phyloP scores from a whole-genome alignment of 1,284 basidiomycete genomes.

The Pascua sp. region DNA sequence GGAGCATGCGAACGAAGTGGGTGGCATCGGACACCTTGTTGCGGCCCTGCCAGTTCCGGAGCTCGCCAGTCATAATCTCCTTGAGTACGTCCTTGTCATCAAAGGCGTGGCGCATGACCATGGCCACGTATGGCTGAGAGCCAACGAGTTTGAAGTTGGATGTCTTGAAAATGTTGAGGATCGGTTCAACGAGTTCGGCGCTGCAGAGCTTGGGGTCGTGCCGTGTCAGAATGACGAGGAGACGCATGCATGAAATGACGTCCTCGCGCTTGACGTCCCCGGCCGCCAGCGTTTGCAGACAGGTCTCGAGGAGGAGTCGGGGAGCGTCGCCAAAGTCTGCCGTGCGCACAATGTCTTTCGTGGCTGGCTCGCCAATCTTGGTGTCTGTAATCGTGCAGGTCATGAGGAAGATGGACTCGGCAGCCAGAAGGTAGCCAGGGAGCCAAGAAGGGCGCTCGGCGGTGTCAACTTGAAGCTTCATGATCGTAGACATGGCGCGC shows the following conservation, averaged over 20 bases:
- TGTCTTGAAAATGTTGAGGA: slow-evolving; percentile 62
- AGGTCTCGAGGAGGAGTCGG: slow-evolving; percentile 66
- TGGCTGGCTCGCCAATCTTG: slow-evolving; percentile 30
- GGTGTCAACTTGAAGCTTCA: slow-evolving; percentile 57
- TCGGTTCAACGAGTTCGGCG: slow-evolving; percentile 60
- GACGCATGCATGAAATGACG: slow-evolving; percentile 69
- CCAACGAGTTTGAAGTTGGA: slow-evolving; percentile 51
- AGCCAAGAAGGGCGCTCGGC: slow-evolving; percentile 69
- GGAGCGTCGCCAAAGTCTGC: slow-evolving; percentile 41
- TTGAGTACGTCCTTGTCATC: slow-evolving; percentile 70
- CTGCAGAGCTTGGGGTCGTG: slow-evolving; percentile 65
- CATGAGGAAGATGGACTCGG: slow-evolving; percentile 72
- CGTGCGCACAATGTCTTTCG: slow-evolving; percentile 3
- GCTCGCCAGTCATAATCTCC: slow-evolving; percentile 73
- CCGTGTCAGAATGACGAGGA: slow-evolving; percentile 77
- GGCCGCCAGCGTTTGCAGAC: slow-evolving; percentile 62
- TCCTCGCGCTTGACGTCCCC: slow-evolving; percentile 60
- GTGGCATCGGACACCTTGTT: slow-evolving; percentile 67
- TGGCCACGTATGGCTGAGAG: slow-evolving; percentile 77
- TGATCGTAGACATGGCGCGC: slow-evolving; percentile 61
- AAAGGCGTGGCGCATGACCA: slow-evolving; percentile 83
- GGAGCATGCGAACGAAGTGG: slow-evolving; percentile 71
- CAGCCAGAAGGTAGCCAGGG: slow-evolving; percentile 68
- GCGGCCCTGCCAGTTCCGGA: slow-evolving; percentile 72
- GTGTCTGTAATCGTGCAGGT: slow-evolving; percentile 64